phyloP scores from a whole-genome alignment of 805 yeast genomes.

The Lipomyces oligophaga region DNA sequence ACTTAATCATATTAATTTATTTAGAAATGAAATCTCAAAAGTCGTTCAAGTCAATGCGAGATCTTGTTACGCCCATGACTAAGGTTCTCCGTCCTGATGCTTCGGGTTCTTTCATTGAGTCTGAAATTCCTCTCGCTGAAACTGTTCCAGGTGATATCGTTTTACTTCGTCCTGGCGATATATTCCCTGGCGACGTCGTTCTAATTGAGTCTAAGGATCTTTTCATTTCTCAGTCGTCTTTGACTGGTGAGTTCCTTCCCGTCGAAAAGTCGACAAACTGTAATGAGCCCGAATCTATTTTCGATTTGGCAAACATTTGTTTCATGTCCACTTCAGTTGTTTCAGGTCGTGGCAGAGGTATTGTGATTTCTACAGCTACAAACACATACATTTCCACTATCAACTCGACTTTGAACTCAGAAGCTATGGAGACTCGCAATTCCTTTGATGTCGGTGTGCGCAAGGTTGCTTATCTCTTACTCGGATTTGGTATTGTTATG shows the following conservation, averaged over 20 bases:
- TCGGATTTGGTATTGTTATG: slow-evolving; percentile 28
- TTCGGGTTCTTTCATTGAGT: slow-evolving; percentile 18
- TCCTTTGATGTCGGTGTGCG: slow-evolving; percentile 29
- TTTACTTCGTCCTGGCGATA: slow-evolving; percentile 85
- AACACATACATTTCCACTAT: slow-evolving; percentile 29
- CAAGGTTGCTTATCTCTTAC: slow-evolving; percentile 27
- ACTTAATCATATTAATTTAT: not conserved
- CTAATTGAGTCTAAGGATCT: slow-evolving; percentile 63
- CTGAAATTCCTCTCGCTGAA: slow-evolving; percentile 60
- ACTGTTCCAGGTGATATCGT: slow-evolving; percentile 85
- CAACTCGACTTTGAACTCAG: slow-evolving; percentile 30
- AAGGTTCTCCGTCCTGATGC: slow-evolving; percentile 25
- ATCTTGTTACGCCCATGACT: slow-evolving; percentile 24
- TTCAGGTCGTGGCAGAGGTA: slow-evolving; percentile 29
- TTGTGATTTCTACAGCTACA: slow-evolving; percentile 24
- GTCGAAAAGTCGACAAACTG: slow-evolving; percentile 23
- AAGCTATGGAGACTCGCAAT: slow-evolving; percentile 28
- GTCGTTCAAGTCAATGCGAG: slow-evolving; percentile 26
- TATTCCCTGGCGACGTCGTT: slow-evolving; percentile 83
- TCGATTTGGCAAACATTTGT: slow-evolving; percentile 26
- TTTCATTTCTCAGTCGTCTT: slow-evolving; percentile 85
- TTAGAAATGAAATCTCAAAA: slow-evolving; percentile 27
- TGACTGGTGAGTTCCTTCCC: slow-evolving; percentile 73
- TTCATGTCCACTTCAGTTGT: slow-evolving; percentile 28
- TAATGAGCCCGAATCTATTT: slow-evolving; percentile 24